Evolutionary conservation across 345 rosid genomes (phyloP).

Genomic region (Salix caprea): DNA sequence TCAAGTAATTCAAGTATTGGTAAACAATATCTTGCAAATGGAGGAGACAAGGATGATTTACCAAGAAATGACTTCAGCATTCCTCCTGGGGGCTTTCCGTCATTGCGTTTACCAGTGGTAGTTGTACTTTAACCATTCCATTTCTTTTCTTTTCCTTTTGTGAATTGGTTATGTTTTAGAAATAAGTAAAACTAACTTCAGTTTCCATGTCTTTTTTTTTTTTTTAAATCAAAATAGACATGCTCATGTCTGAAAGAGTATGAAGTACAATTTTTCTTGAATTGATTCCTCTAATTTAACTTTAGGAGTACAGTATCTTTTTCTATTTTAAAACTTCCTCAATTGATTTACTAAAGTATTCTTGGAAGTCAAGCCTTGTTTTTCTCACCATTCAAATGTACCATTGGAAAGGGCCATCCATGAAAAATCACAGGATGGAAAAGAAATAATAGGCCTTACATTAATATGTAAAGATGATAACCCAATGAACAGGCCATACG

Average conservation of each 20-base stretch:
- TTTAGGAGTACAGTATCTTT: neutral
- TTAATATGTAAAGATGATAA: neutral
- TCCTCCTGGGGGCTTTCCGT: conserved; percentile 70
- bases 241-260: neutral
- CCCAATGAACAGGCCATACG: neutral
- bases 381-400: neutral
- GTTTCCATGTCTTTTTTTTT: neutral
- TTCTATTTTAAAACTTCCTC: neutral
- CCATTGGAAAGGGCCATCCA: neutral
- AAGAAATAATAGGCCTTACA: neutral
- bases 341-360: neutral
- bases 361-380: neutral
- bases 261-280: neutral
- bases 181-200: neutral
- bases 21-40: conserved; percentile 49
- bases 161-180: neutral
- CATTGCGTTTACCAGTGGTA: conserved; percentile 91
- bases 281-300: neutral
- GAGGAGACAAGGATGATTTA: conserved; percentile 49
- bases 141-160: neutral
- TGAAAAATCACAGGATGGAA: neutral
- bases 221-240: neutral
- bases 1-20: conserved; percentile 54
- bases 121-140: conserved; percentile 30
- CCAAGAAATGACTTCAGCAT: conserved; percentile 50